Percentiles rank a stretch among this genome's conserved stretches.
These are phyloP conservation scores for Pseudomassariella vexata DNA, from an alignment of 2,329 filamentous ascomycete genomes.

Conservation along the genomic window DNA sequence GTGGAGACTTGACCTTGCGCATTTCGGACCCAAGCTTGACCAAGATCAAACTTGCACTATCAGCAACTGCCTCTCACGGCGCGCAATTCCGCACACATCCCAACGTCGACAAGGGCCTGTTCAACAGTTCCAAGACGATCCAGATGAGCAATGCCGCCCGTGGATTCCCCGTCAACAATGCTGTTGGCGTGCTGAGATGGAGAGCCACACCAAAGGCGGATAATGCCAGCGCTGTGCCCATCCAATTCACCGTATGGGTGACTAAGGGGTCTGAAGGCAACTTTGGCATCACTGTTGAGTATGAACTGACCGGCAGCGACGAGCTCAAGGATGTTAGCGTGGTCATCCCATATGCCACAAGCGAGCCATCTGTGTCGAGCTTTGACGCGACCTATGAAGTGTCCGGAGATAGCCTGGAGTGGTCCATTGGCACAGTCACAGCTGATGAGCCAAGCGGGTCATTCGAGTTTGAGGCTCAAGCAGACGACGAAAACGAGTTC, in stretches of 20 bases:
- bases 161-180: conserved; percentile 91
- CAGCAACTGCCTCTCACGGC: conserved; percentile 70
- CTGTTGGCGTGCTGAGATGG: conserved; percentile 91
- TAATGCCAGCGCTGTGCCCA: conserved; percentile 75
- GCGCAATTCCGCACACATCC: conserved; percentile 94
- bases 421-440: conserved; percentile 83
- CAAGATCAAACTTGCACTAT: conserved; percentile 82
- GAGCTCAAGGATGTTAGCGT: conserved; percentile 79
- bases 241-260: conserved; percentile 97
- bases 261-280: conserved; percentile 77
- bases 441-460: conserved; percentile 76
- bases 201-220: conserved; percentile 77
- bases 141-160: conserved; percentile 85
- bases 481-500: conserved; percentile 85
- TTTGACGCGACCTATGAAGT: conserved; percentile 95
- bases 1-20: conserved; percentile 84
- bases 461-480: conserved; percentile 93
- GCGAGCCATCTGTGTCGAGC: conserved; percentile 83
- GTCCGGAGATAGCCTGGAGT: conserved; percentile 86
- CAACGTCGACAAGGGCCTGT: conserved; percentile 86
- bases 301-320: conserved; percentile 81
- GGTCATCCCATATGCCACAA: conserved; percentile 77
- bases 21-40: conserved; percentile 85
- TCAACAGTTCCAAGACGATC: conserved; percentile 76
- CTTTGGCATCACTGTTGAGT: conserved; percentile 90